Evolutionary conservation across 2,329 filamentous ascomycete genomes (phyloP), one percentile per base, ranked within the genome.

Genomic region (Ceratocystis albifundus): DNA sequence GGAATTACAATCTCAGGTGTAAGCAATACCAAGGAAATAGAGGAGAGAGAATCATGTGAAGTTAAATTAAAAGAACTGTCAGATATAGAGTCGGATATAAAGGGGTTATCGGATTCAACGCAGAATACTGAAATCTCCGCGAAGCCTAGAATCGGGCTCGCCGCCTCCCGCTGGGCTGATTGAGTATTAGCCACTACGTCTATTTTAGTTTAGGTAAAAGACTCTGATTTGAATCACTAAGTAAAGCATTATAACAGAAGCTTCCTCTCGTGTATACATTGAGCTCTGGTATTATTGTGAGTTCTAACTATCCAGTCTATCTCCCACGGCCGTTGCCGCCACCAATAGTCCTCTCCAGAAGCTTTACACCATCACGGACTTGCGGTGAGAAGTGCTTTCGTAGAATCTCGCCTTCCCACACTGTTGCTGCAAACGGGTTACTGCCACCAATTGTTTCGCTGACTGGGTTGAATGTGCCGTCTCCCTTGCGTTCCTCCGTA

Each of bases 391-490:
- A 99, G 77, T 99, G 94, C 70, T 83, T 82, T 73, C 87, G 81
- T 71, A 99, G 74, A 67, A 99, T 74, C 77, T 97, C 94, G 0
- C 90, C 91, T 74, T 97, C 94, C 94, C 93, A 99, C 0, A 95
- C 82, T 0, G 90, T 96, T 3, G 86, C 85, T 0, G 92, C 89
- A 75, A 94, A 96, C 0, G 93, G 91, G 76, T 97, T 97, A 70
- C 88, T 92, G 6, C 84, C 86, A 75, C 96, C 93, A 2, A 95
- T 83, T 69, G 87, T 89, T 32, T 82, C 81, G 57, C 85, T 84
- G 55, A 87, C 75, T 0, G 90, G 81, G 75, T 92, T 88, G 72
- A 89, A 97, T 0, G 87, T 84, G 1, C 94, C 94, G 74, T 97
- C 93, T 5, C 93, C 93, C 74, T 89, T 88, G 62, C 93, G 82